Evolutionary conservation across 345 rosid species (phyloP).

Genomic region (Boechera retrofracta): DNA sequence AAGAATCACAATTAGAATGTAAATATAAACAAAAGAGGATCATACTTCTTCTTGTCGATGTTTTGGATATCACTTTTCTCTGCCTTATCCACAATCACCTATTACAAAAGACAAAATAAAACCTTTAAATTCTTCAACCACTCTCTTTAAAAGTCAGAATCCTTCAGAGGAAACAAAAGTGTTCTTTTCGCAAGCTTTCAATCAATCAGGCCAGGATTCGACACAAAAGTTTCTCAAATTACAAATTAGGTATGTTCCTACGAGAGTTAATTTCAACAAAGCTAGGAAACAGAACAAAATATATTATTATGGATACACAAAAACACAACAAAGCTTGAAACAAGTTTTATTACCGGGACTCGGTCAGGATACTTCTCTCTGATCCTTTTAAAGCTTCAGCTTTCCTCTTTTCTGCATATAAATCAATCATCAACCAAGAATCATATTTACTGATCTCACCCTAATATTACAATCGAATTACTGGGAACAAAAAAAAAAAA

Average conservation of each 20-base stretch:
- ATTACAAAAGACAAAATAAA: constrained; percentile 2
- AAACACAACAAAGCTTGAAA: not conserved
- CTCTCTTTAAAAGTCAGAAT: not conserved
- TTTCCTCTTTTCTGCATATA: constrained; percentile 21
- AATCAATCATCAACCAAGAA: not conserved
- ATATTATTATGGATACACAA: too few relatives aligned
- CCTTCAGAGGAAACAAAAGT: not conserved
- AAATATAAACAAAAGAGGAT: not conserved
- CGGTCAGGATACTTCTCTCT: constrained; percentile 33
- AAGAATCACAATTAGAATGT: not conserved
- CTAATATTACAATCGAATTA: not conserved
- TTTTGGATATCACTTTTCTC: constrained; percentile 29
- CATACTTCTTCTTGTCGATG: constrained; percentile 43
- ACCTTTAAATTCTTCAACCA: not conserved
- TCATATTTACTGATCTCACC: not conserved
- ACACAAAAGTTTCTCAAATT: not conserved
- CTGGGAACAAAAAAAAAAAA: not conserved
- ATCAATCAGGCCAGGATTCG: not conserved
- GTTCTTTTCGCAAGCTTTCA: not conserved
- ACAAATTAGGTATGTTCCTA: not conserved
- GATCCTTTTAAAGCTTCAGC: constrained; percentile 25
- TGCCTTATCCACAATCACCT: constrained; percentile 44
- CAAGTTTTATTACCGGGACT: constrained; percentile 18
- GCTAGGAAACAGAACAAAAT: not conserved
- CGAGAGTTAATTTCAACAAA: not conserved